Conservation (phyloP, 148 eudicot species). For the Rhododendron mucronatum region DNA sequence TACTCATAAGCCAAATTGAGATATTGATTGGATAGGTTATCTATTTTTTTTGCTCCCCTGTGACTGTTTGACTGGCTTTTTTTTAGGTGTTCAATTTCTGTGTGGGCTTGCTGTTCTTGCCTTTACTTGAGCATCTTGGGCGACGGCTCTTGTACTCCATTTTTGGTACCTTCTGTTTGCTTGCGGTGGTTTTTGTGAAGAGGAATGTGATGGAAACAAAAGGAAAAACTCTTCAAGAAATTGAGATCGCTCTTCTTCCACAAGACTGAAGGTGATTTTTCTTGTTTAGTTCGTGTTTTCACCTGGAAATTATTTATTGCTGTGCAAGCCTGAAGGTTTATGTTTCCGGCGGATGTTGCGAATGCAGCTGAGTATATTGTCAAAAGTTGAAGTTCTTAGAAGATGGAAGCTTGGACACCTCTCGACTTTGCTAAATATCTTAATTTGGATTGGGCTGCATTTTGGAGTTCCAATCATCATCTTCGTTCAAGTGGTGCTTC, state of each 20-base stretch:
- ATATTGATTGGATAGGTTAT: not conserved
- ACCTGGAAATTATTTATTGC: not conserved
- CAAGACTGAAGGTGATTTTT: slow-evolving; percentile 33
- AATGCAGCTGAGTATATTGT: not conserved
- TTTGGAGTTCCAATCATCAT: not conserved
- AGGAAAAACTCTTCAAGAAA: slow-evolving; percentile 94
- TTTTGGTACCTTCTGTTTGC: slow-evolving; percentile 69
- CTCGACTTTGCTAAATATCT: not conserved
- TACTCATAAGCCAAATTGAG: not conserved
- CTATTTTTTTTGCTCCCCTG: not conserved
- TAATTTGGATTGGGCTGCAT: not conserved
- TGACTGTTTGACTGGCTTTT: not conserved
- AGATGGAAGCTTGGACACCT: not conserved
- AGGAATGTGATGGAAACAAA: slow-evolving; percentile 89
- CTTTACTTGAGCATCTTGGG: slow-evolving; percentile 76
- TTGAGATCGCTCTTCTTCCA: slow-evolving; percentile 92
- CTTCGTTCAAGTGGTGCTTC: not conserved
- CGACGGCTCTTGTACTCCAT: slow-evolving; percentile 69
- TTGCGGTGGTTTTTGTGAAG: slow-evolving; percentile 79
- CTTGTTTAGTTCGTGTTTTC: not conserved
- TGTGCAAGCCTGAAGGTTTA: not conserved
- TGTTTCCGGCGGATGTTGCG: not conserved
- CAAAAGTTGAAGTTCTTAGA: not conserved
- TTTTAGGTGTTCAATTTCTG: slow-evolving; percentile 75
- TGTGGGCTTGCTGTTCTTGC: slow-evolving; percentile 89